Conservation (phyloP, 805 yeast species). For the Myxozyma melibiosi region DNA sequence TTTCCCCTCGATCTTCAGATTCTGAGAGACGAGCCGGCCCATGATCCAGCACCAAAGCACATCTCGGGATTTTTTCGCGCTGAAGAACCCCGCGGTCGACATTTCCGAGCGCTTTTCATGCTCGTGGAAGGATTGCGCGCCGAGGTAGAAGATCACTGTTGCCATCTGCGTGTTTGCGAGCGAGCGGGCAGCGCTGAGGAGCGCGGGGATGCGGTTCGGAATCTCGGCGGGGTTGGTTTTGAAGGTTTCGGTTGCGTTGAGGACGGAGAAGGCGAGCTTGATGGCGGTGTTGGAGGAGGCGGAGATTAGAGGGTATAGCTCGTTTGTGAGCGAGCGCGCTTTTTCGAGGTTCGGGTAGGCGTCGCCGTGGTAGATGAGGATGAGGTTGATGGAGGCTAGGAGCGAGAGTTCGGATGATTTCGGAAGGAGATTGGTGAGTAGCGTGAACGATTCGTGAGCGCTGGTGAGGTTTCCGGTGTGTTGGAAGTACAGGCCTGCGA, state of each 20-base stretch:
- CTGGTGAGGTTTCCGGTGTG: conserved; percentile 24
- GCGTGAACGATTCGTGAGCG: conserved; percentile 20
- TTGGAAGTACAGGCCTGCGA: conserved; percentile 30
- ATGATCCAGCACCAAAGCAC: conserved; percentile 31
- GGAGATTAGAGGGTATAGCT: conserved; percentile 6
- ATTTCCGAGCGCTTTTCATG: conserved; percentile 8
- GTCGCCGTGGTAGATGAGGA: conserved; percentile 4
- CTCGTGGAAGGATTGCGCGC: conserved; percentile 10
- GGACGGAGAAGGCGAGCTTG: conserved; percentile 16
- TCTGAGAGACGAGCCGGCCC: conserved; percentile 10
- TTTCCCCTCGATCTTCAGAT: conserved; percentile 13
- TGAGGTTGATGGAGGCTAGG: conserved; percentile 6
- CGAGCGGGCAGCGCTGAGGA: conserved; percentile 11
- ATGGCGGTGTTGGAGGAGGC: conserved; percentile 5
- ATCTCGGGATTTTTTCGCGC: conserved; percentile 23
- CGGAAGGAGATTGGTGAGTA: conserved; percentile 1
- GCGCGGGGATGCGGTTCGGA: conserved; percentile 6
- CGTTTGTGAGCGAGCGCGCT: conserved; percentile 7
- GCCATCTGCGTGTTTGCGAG: conserved; percentile 27
- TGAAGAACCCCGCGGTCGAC: conserved; percentile 19
- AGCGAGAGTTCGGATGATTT: conserved; percentile 16
- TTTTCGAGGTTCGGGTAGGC: neutral
- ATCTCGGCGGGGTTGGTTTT: neutral
- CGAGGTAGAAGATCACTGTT: conserved; percentile 22
- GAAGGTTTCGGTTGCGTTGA: neutral